Conservation (phyloP, 2,329 filamentous ascomycete species). For the Colletotrichum gigasporum region DNA sequence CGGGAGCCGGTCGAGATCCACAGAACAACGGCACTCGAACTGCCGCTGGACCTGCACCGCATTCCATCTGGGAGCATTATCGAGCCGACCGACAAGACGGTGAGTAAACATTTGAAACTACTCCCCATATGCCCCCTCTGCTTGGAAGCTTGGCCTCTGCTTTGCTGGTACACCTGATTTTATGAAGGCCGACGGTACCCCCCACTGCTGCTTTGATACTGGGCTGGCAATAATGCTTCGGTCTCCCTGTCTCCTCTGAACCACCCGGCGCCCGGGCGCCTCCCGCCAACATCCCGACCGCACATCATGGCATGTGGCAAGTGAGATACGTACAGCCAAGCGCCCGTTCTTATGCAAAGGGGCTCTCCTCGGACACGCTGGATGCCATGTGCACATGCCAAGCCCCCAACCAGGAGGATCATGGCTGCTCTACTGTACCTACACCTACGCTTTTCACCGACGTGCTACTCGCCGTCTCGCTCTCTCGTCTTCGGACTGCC, state of each 20-base stretch:
- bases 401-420: neutral
- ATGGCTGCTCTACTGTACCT: too few species aligned
- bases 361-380: neutral
- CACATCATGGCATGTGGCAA: conserved; percentile 4
- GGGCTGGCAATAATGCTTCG: neutral
- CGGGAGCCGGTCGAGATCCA: conserved; percentile 13
- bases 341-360: neutral
- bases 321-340: conserved; percentile 8
- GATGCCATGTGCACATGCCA: conserved; percentile 22
- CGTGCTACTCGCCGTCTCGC: neutral
- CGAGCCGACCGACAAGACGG: neutral
- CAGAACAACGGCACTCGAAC: conserved; percentile 5
- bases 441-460: neutral
- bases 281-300: neutral
- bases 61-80: too few species aligned
- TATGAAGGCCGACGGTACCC: neutral
- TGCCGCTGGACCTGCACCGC: conserved; percentile 1
- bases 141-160: neutral
- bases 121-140: neutral
- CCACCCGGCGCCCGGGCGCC: neutral
- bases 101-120: neutral
- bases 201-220: neutral
- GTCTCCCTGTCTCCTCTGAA: neutral
- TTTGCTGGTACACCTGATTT: conserved; percentile 1
- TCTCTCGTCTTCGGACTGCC: neutral